Base-by-base conservation (phyloP, 2,329 filamentous ascomycete genomes). In the Chrysoporthe austroafricana region DNA sequence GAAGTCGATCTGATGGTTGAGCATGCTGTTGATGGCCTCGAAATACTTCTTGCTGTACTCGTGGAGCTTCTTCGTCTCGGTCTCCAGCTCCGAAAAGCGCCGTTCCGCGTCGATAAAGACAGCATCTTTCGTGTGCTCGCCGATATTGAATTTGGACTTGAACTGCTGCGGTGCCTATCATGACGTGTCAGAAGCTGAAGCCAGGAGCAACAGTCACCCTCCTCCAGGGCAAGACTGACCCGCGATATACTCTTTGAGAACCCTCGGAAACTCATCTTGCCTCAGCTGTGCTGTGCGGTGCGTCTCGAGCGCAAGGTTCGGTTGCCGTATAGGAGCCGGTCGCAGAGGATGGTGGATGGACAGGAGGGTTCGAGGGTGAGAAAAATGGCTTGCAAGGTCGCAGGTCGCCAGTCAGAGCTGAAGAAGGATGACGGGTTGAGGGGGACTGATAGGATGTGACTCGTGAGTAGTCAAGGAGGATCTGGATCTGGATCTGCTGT, bases 41-140 rank as follows among this genome's bases (percentile, higher is more conserved):
- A 97, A 97, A 80, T 99, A 99, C 82, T 97, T 97, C 79, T 94
- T 92, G 66, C 93, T 97, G 81, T 98, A 95, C 83, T 97, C 93
- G 81, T 98, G 95, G 42, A 97, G 89, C 80, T 92, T 95, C 85
- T 97, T 98, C 46, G 96, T 98, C 83, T 99, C 94, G 72, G 85
- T 91, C 81, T 99, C 96, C 71, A 99, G 87, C 82, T 99, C 96
- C 72, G 93, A 86, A 78, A 98, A 99, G 61, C 96, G 90, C 70
- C 94, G 89, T 79, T 99, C 96, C 71, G 96, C 93, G 80, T 99
- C 96, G 71, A 92, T 90, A 79, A 97, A 99, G 76, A 99, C 91
- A 60, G 93, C 85, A 83, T 99, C 96, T 78, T 98, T 97, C 73
- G 94, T 96, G 78, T 95, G 88, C 74, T 98, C 96, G 78, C 96